Evolutionary conservation across 352 stramenopile species (phyloP).

Genomic region (Globisporangium nodosum): DNA sequence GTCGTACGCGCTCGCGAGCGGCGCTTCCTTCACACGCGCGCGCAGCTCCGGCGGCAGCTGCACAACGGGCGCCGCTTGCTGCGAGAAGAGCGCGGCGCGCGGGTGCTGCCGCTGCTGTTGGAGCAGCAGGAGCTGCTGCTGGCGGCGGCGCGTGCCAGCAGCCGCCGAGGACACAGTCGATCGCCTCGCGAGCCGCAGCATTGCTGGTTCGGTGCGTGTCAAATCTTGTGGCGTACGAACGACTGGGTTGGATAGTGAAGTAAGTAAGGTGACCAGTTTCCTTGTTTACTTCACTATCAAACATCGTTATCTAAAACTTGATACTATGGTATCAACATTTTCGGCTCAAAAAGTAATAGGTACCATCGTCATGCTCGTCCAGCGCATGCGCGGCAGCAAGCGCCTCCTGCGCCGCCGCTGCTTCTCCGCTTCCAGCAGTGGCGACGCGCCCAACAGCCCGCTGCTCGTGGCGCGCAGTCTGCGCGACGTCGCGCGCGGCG

Average conservation of each 20-base stretch:
- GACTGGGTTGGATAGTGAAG: too few relatives aligned
- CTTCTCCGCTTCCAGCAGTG: not conserved
- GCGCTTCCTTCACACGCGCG: constrained; percentile 38
- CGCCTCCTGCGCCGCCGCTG: not conserved
- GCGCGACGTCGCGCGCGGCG: constrained; percentile 62
- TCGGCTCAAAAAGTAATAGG: too few relatives aligned
- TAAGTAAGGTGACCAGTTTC: too few relatives aligned
- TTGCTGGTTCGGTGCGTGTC: not conserved
- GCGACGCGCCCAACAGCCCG: not conserved
- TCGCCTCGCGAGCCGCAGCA: constrained; percentile 10
- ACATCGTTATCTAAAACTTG: too few relatives aligned
- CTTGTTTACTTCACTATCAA: too few relatives aligned
- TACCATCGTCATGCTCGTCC: too few relatives aligned
- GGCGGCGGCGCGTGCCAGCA: not conserved
- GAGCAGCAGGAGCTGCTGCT: too few relatives aligned
- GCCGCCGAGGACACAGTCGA: constrained; percentile 4
- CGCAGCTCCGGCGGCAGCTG: constrained; percentile 40
- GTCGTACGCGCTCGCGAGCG: constrained; percentile 60
- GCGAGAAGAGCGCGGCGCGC: constrained; percentile 7
- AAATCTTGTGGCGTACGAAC: too few relatives aligned
- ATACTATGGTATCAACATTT: too few relatives aligned
- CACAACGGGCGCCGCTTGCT: constrained; percentile 11
- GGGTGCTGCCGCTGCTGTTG: not conserved
- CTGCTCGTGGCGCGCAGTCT: constrained; percentile 21
- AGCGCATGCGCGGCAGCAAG: too few relatives aligned